phyloP scores from a whole-genome alignment of 164 flowering plant species.

The Nelumbo lutea region DNA sequence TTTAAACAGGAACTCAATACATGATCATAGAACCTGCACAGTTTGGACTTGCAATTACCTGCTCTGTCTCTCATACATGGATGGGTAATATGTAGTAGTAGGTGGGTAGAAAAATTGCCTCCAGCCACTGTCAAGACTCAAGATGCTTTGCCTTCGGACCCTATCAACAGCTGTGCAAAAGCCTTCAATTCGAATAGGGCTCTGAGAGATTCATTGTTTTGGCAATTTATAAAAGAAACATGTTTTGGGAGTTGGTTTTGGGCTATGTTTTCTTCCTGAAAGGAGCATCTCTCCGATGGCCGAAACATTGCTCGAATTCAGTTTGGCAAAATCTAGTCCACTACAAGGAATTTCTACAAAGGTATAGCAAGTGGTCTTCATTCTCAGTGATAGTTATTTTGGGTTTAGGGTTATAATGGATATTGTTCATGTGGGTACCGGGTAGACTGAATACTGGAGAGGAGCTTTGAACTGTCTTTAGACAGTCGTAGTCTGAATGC shows the following conservation, averaged over 20 bases:
- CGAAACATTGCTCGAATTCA: constrained; percentile 55
- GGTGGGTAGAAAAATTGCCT: constrained; percentile 2
- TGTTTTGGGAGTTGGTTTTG: constrained; percentile 59
- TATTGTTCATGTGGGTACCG: constrained; percentile 16
- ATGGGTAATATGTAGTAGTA: neutral
- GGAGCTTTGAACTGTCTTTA: constrained; percentile 86
- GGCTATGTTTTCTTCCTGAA: constrained; percentile 52
- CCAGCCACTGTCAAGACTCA: constrained; percentile 10
- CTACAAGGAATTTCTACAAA: constrained; percentile 63
- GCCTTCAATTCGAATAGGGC: constrained; percentile 10
- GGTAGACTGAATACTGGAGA: constrained; percentile 76
- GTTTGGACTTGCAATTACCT: neutral
- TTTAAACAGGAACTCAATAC: constrained; percentile 9
- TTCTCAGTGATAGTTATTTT: neutral
- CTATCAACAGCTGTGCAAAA: constrained; percentile 2
- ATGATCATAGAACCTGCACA: neutral
- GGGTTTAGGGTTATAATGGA: constrained; percentile 5
- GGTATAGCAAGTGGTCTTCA: constrained; percentile 34
- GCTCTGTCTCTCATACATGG: neutral
- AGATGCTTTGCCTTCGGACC: constrained; percentile 12
- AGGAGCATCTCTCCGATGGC: constrained; percentile 73
- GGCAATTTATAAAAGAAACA: constrained; percentile 24
- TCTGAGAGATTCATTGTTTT: constrained; percentile 10
- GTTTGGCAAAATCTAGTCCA: constrained; percentile 57
- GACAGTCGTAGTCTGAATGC: too few relatives aligned